Percentiles rank a stretch among this genome's conserved stretches.
Evolutionary conservation across 805 yeast species (phyloP).

Genomic region (Sungouiella thailandica): DNA sequence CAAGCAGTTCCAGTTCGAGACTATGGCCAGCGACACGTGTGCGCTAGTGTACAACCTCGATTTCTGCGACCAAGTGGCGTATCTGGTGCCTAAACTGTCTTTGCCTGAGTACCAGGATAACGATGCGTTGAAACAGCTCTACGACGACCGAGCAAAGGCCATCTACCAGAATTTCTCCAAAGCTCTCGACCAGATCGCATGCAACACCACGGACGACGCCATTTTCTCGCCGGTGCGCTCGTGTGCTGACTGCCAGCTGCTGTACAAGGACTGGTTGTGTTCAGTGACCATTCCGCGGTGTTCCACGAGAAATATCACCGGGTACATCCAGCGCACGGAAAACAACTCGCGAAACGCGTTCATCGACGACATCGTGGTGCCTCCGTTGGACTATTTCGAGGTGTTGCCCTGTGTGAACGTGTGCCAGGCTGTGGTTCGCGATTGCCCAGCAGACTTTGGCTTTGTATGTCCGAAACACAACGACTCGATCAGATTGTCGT

Average conservation of each 20-base stretch:
- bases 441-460: constrained; percentile 75
- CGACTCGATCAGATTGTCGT: constrained; percentile 33
- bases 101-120: constrained; percentile 5
- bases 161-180: constrained; percentile 64
- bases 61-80: constrained; percentile 79
- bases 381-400: constrained; percentile 67
- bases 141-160: constrained; percentile 58
- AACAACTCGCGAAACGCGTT: constrained; percentile 56
- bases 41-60: constrained; percentile 66
- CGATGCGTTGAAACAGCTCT: constrained; percentile 29
- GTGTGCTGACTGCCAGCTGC: constrained; percentile 65
- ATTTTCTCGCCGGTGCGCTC: constrained; percentile 68
- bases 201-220: constrained; percentile 64
- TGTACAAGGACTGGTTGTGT: constrained; percentile 87
- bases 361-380: constrained; percentile 45
- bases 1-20: constrained; percentile 50
- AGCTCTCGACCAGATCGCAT: constrained; percentile 71
- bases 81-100: constrained; percentile 65
- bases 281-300: constrained; percentile 86
- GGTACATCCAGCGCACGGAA: constrained; percentile 42
- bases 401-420: constrained; percentile 80
- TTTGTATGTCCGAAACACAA: constrained; percentile 64
- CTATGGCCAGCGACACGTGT: constrained; percentile 55
- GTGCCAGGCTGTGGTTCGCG: constrained; percentile 72
- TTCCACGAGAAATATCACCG: constrained; percentile 43